Conservation (phyloP, 345 rosid genomes). For the Citrus inodora region DNA sequence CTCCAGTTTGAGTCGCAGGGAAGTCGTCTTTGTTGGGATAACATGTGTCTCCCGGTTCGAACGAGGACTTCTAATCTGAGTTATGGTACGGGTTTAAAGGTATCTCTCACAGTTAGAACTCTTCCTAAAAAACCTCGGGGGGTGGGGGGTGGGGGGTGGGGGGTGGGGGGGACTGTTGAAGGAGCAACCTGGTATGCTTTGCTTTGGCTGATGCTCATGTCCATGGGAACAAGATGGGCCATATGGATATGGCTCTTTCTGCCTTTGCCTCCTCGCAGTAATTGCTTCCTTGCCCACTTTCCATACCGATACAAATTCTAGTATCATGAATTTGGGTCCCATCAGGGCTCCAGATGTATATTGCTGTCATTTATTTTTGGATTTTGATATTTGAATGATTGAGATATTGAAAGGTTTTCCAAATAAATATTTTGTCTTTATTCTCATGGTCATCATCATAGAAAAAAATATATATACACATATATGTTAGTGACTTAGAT, state of each 20-base stretch:
- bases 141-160: too few species aligned
- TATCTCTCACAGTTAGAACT: fast-evolving
- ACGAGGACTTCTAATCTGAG: fast-evolving
- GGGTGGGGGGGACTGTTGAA: neutral
- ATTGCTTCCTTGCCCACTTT: constrained; percentile 24
- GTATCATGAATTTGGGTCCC: constrained; percentile 22
- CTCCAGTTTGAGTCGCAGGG: too few species aligned
- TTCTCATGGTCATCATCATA: too few species aligned
- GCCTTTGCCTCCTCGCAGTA: constrained; percentile 18
- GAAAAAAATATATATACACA: too few species aligned
- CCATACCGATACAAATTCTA: constrained; percentile 29
- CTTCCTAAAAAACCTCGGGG: fast-evolving
- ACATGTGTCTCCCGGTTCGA: fast-evolving
- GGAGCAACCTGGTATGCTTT: constrained; percentile 30
- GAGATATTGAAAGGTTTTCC: neutral
- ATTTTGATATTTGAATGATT: constrained; percentile 22
- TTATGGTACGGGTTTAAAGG: fast-evolving
- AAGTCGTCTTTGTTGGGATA: too few species aligned
- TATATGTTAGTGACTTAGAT: too few species aligned
- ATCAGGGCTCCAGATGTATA: constrained; percentile 17
- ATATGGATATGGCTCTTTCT: constrained; percentile 37
- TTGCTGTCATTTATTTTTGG: constrained; percentile 20
- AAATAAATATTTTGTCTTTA: too few species aligned
- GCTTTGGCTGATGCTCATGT: constrained; percentile 25
- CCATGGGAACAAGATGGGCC: constrained; percentile 37